Conservation (phyloP, 208 protist genomes). For the Leishmania tarentolae region DNA sequence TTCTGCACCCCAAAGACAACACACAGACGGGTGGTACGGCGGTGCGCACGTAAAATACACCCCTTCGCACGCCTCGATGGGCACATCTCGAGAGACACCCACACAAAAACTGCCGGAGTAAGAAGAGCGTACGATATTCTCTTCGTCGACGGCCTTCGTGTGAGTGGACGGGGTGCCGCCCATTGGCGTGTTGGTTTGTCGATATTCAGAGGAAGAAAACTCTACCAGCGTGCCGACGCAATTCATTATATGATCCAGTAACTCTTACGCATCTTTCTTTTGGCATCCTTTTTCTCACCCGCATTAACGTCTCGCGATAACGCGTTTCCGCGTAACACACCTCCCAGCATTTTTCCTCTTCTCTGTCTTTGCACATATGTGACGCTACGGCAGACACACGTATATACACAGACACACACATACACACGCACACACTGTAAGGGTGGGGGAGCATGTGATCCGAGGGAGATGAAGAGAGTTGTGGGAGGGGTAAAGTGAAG, state of each 20-base stretch:
- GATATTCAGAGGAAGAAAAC: not conserved
- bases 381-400: not conserved
- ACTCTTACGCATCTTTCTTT: not conserved
- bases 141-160: not conserved
- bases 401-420: not conserved
- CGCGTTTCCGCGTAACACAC: not conserved
- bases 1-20: not conserved
- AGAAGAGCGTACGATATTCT: not conserved
- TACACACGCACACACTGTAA: not conserved
- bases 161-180: not conserved
- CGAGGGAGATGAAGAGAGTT: no score
- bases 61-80: not conserved
- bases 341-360: not conserved
- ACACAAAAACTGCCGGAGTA: not conserved
- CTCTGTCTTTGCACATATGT: not conserved
- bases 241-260: not conserved
- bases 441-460: not conserved
- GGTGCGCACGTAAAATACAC: not conserved
- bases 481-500: no score
- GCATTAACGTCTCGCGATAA: not conserved
- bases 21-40: not conserved
- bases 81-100: not conserved
- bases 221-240: not conserved
- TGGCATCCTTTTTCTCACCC: not conserved
- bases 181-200: not conserved